Base-by-base conservation (phyloP, 2,329 filamentous ascomycete genomes). In the Penicillium polonicum region DNA sequence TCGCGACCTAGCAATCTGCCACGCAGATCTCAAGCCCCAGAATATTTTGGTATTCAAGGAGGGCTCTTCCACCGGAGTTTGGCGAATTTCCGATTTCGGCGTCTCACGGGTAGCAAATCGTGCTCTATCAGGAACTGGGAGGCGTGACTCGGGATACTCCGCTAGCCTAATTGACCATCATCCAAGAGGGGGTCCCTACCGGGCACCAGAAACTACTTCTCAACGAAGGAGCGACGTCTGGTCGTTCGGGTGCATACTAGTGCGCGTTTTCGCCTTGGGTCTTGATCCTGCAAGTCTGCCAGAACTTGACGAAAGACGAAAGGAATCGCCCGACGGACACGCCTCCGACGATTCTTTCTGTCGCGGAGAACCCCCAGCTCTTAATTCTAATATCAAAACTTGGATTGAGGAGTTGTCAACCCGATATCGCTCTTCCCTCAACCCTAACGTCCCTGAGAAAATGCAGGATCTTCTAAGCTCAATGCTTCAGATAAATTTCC, bases 51-150 rank as follows among this genome's bases (percentile, higher is more conserved):
- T 69, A 2, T 66, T 61, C 19, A 33, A 35, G 12, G 13, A 42
- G 3, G 35, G 27, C 3, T 31, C 44, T 2, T 48, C 49, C 6
- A 65, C 66, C 2, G 65, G 68, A 12, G 57, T 56, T 21, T 69
- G 68, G 68, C 66, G 57, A 52, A 68, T 70, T 15, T 45, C 59
- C 1, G 67, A 70, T 48, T 70, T 70, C 38, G 65, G 67, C 4
- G 58, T 65, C 8, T 68, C 67, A 6, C 29, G 10, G 4, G 10
- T 33, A 23, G 27, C 12, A 43, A 41, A 27, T 29, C 51, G 27
- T 19, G 38, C 10, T 4, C 12, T 12, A 5, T 58, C 59, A 1
- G 41, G 42, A 21, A 15, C 6, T 41, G 12, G 39, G 12, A 41
- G 39, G 39, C 19, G 7, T 8, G 60, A 25, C 23, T 38, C 33